Evolutionary conservation across 2,329 filamentous ascomycete genomes (phyloP), one percentile per base, ranked within the genome.

Genomic region (Fusarium poae): DNA sequence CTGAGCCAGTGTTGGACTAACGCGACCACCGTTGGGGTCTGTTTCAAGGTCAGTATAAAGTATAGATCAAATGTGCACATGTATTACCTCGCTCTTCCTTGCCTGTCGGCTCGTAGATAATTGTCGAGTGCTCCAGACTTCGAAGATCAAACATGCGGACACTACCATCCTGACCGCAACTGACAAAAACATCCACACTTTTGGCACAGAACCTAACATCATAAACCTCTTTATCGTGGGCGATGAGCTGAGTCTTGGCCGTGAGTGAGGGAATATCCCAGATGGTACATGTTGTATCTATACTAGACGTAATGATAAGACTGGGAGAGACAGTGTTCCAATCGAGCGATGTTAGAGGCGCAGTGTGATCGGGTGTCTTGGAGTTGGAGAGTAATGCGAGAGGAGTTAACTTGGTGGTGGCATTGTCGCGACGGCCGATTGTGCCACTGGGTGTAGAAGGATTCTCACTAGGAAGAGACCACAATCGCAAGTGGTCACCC

Each of bases 231-330:
- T 98, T 98, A 82, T 99, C 96, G 79, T 99, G 96, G 21, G 96
- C 96, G 80, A 99, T 99, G 45, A 99, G 84, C 79, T 99, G 96
- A 3, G 96, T 99, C 82, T 99, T 99, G 53, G 96, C 96, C 1
- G 96, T 99, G 67, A 99, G 84, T 1, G 96, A 97, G 5, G 96
- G 96, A 57, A 99, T 99, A 78, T 99, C 96, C 96, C 96, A 99
- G 71, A 99, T 99, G 6, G 96, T 99, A 81, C 96, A 99, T 8
- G 96, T 99, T 2, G 96, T 99, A 77, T 99, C 96, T 76, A 99
- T 99, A 78, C 94, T 98, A 5, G 94, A 97, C 1, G 96, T 99
- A 75, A 99, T 99, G 77, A 99, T 99, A 55, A 99, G 84, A 78
- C 95, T 97, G 1, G 96, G 96, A 25, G 94, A 97, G 53, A 99